phyloP scores from a whole-genome alignment of 192 early-diverging fungal genomes.

The Gonapodya prolifera region DNA sequence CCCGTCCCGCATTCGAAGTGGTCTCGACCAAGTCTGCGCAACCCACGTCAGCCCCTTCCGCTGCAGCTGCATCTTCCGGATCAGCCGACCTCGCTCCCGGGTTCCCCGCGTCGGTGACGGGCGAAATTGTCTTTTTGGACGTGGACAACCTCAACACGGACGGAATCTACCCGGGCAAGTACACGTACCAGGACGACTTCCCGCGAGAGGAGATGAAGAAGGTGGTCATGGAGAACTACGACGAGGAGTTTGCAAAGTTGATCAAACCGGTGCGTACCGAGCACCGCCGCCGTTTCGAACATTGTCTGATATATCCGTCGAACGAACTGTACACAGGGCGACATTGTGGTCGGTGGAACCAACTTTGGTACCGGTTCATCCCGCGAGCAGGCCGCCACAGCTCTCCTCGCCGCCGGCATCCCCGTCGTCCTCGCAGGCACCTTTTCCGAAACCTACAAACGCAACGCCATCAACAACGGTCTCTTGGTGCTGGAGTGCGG shows the following conservation, averaged over 20 bases:
- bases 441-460: constrained; percentile 96
- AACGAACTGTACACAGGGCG: constrained; percentile 27
- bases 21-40: constrained; percentile 14
- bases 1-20: background rate
- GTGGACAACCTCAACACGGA: constrained; percentile 97
- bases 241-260: constrained; percentile 63
- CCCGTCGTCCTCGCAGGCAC: constrained; percentile 79
- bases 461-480: constrained; percentile 98
- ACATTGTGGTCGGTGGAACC: constrained; percentile 82
- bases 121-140: constrained; percentile 78
- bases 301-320: too few species aligned
- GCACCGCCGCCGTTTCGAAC: background rate
- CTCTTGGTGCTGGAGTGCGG: constrained; percentile 81
- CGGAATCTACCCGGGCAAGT: constrained; percentile 94
- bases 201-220: constrained; percentile 75
- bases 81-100: constrained; percentile 37
- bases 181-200: constrained; percentile 96
- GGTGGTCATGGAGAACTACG: constrained; percentile 99
- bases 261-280: constrained; percentile 32
- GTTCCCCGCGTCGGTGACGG: constrained; percentile 61
- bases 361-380: constrained; percentile 98
- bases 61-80: background rate
- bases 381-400: constrained; percentile 95
- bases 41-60: background rate
- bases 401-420: constrained; percentile 75